Evolutionary conservation across 2,329 filamentous ascomycete genomes (phyloP), one percentile per base, ranked within the genome.

Genomic region (Nemania sp.): DNA sequence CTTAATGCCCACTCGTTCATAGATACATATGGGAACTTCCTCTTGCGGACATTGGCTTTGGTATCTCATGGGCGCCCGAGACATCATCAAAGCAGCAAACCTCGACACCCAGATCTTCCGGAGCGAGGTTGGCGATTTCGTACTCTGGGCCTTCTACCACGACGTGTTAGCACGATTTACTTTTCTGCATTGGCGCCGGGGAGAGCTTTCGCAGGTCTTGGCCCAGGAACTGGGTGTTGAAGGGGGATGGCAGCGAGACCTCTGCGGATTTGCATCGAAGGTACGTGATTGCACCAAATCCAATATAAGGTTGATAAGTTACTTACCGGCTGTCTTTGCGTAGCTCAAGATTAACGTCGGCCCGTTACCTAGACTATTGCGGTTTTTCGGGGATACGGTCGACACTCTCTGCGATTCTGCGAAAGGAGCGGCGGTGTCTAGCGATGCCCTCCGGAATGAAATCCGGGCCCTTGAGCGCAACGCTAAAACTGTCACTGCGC

Each of bases 141-240:
- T 68, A 15, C 10, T 64, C n/a, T 70, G 68, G 68, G 29, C 45
- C 13, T 66, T 22, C 35, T 68, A 68, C 49, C 66, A 68, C 24
- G 68, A 70, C 20, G 57, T 65, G 7, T 27, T 68, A 5, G 62
- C 66, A 22, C 58, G 62, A 27, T 66, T 70, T 24, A 68, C 49
- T 29, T 49, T 70, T 5, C n/a, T 65, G 29, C 68, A 70, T 38
- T 70, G 68, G 68, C 58, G 62, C 13, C 62, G 62, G 13, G 35
- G 38, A 7, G 56, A 57, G 2, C 29, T 58, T 2, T 24, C 24
- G 7, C 32, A 35, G 22, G 32, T 51, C 20, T 53, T 70, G 7
- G 53, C 62, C 1, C 58, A 52, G 41, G 52, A 64, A 26, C 56
- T 70, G 15, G 68, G 49, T 32, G 61, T 22, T n/a, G 56, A 62